Conservation (phyloP, 306 rosid species). For the Cicer pinnatifidum region DNA sequence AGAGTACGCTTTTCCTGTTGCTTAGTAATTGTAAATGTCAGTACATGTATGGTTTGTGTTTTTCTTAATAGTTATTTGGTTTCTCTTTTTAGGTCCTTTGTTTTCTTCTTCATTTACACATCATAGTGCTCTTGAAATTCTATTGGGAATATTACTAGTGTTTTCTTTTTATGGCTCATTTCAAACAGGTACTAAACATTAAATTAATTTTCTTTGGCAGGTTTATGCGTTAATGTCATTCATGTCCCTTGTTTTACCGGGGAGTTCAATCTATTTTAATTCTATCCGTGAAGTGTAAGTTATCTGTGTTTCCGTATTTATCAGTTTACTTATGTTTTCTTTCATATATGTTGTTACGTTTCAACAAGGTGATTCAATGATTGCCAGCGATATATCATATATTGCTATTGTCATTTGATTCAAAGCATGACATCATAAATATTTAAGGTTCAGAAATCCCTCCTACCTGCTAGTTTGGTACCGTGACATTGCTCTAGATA, state of each 20-base stretch:
- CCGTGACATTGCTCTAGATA: not conserved
- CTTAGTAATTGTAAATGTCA: slow-evolving; percentile 8
- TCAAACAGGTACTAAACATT: not conserved
- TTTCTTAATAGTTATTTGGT: not conserved
- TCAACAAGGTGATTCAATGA: slow-evolving; percentile 17
- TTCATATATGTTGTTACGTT: slow-evolving; percentile 11
- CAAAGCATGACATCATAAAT: not conserved
- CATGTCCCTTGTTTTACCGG: slow-evolving; percentile 83
- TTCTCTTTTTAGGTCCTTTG: slow-evolving; percentile 6
- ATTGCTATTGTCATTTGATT: not conserved
- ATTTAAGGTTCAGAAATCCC: slow-evolving; percentile 29
- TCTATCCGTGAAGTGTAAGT: slow-evolving; percentile 98
- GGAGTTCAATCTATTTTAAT: slow-evolving; percentile 79
- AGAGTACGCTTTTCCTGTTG: slow-evolving; percentile 9
- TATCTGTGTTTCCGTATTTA: slow-evolving; percentile 18
- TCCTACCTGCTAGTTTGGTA: not conserved
- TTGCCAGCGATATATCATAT: slow-evolving; percentile 15
- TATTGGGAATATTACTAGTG: slow-evolving; percentile 33
- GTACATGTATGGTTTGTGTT: not conserved
- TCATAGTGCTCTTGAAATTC: not conserved
- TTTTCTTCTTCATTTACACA: slow-evolving; percentile 13
- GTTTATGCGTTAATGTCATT: slow-evolving; percentile 92
- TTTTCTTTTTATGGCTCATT: slow-evolving; percentile 33
- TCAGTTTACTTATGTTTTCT: slow-evolving; percentile 33
- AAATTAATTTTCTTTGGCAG: slow-evolving; percentile 52